phyloP scores from a whole-genome alignment of 768 basidiomycete species.

The Termitomyces sp. region DNA sequence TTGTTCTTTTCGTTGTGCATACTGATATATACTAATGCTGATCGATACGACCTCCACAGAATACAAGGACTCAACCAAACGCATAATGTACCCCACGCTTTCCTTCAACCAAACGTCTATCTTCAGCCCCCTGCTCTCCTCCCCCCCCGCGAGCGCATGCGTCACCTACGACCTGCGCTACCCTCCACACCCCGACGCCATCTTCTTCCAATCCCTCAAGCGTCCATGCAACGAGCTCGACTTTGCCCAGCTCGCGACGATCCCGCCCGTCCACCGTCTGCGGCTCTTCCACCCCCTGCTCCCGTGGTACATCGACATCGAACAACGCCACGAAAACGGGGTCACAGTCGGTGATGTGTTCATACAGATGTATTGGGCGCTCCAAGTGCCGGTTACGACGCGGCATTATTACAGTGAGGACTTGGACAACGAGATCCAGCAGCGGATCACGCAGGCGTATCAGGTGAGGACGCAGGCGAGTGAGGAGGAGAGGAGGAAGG shows the following conservation, averaged over 20 bases:
- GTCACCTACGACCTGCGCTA: too few relatives aligned
- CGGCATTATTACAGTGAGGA: constrained; percentile 56
- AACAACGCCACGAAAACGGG: constrained; percentile 41
- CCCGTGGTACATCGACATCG: constrained; percentile 68
- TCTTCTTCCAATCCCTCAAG: too few relatives aligned
- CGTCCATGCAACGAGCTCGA: constrained; percentile 36
- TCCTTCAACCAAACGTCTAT: too few relatives aligned
- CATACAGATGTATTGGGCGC: constrained; percentile 37
- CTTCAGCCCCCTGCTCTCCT: too few relatives aligned
- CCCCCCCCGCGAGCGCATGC: too few relatives aligned
- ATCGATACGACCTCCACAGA: too few relatives aligned
- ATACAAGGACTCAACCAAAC: too few relatives aligned
- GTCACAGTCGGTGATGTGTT: constrained; percentile 58
- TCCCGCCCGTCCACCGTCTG: constrained; percentile 46
- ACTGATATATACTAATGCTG: too few relatives aligned
- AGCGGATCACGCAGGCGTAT: constrained; percentile 42
- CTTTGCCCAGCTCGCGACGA: constrained; percentile 51
- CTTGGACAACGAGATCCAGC: constrained; percentile 40
- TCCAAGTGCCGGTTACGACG: constrained; percentile 42
- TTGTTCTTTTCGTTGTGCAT: too few relatives aligned
- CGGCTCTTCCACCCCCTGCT: constrained; percentile 53
- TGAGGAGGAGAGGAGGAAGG: constrained; percentile 29
- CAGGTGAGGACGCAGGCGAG: constrained; percentile 37
- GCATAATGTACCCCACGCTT: too few relatives aligned
- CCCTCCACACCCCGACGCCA: too few relatives aligned